Evolutionary conservation across 192 early-diverging fungal genomes (phyloP).

Genomic region (Chytriomyces confervae): DNA sequence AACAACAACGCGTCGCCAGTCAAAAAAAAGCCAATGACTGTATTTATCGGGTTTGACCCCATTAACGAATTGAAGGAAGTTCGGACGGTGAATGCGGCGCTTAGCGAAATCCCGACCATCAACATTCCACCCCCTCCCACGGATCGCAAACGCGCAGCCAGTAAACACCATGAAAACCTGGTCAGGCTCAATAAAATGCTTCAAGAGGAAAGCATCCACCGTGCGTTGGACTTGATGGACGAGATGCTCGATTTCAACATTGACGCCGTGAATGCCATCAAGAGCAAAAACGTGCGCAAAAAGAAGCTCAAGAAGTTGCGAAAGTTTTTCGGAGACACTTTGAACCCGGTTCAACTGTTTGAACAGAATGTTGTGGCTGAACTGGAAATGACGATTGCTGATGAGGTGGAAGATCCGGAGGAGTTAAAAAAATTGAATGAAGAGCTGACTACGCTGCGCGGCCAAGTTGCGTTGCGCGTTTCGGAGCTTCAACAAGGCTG

Average conservation of each 20-base stretch:
- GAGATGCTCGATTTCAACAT: conserved; percentile 15
- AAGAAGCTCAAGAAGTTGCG: conserved; percentile 44
- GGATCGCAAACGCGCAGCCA: neutral
- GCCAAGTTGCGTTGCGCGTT: neutral
- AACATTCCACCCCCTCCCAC: neutral
- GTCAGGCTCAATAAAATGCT: neutral
- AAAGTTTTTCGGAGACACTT: conserved; percentile 37
- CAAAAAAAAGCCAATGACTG: neutral
- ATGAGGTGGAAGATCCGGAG: conserved; percentile 3
- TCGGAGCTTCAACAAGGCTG: conserved; percentile 1
- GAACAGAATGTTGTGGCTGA: conserved; percentile 20
- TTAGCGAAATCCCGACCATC: neutral
- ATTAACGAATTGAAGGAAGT: neutral
- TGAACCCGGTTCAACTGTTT: conserved; percentile 23
- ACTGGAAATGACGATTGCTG: conserved; percentile 11
- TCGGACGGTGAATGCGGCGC: neutral
- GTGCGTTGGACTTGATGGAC: conserved; percentile 17
- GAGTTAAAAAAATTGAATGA: neutral
- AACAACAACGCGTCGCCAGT: neutral
- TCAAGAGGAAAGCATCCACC: conserved; percentile 1
- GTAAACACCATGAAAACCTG: conserved; percentile 14
- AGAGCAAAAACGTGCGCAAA: conserved; percentile 14
- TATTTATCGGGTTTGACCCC: neutral
- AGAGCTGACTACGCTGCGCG: neutral
- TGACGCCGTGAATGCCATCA: neutral